Evolutionary conservation across 2,329 filamentous ascomycete species (phyloP).

Genomic region (Albophoma yamanashiensis): DNA sequence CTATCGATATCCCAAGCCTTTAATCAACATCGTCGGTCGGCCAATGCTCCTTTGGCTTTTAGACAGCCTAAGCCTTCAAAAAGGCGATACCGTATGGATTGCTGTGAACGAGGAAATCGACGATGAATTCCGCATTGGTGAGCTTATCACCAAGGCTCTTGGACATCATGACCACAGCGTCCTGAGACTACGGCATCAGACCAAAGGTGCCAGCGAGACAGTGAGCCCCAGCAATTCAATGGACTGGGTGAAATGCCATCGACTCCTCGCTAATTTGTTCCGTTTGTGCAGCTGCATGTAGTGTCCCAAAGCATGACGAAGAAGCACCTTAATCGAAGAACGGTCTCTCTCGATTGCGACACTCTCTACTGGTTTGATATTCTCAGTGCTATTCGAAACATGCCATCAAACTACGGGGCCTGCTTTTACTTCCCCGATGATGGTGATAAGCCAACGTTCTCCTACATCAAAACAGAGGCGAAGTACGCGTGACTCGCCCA

Average conservation of each 20-base stretch:
- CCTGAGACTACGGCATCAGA: slow-evolving; percentile 14
- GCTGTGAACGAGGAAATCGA: slow-evolving; percentile 17
- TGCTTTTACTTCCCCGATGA: slow-evolving; percentile 17
- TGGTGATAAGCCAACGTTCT: slow-evolving; percentile 18
- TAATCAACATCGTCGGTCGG: slow-evolving; percentile 20
- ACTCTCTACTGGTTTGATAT: slow-evolving; percentile 21
- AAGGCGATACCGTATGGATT: slow-evolving; percentile 17
- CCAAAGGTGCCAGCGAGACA: slow-evolving; percentile 18
- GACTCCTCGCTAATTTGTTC: neutral
- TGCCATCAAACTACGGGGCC: slow-evolving; percentile 13
- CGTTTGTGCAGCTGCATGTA: slow-evolving; percentile 13
- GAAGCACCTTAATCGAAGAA: slow-evolving; percentile 14
- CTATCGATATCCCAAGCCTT: slow-evolving; percentile 18
- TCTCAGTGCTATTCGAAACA: slow-evolving; percentile 13
- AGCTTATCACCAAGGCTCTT: slow-evolving; percentile 15
- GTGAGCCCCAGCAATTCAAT: slow-evolving; percentile 3
- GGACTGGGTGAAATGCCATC: neutral
- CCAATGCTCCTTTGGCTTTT: slow-evolving; percentile 20
- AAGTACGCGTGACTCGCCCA: neutral
- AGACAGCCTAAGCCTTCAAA: slow-evolving; percentile 13
- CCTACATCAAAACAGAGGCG: slow-evolving; percentile 16
- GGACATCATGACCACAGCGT: slow-evolving; percentile 13
- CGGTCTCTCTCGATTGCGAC: slow-evolving; percentile 20
- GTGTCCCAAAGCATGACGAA: slow-evolving; percentile 18
- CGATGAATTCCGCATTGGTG: slow-evolving; percentile 16